These are phyloP conservation scores for Blastocystis sp. DNA, from an alignment of 352 stramenopile species.

Conservation along the genomic window DNA sequence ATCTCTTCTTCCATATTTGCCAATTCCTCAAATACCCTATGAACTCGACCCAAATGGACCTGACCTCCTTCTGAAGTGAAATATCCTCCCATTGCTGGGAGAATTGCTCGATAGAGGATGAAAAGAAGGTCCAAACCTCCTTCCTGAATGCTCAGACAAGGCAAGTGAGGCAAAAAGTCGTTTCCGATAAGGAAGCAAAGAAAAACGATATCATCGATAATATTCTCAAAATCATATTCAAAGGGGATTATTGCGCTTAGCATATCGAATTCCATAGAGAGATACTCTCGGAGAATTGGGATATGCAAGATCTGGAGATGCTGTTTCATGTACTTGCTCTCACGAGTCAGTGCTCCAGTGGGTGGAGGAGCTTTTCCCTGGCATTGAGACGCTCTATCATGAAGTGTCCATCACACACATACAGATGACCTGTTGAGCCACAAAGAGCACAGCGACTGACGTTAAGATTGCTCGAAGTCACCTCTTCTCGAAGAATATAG, in stretches of 20 bases:
- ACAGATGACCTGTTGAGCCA: slow-evolving; percentile 31
- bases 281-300: slow-evolving; percentile 65
- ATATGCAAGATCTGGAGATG: slow-evolving; percentile 65
- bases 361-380: slow-evolving; percentile 21
- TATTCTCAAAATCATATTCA: slow-evolving; percentile 86
- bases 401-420: neutral
- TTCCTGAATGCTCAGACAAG: slow-evolving; percentile 93
- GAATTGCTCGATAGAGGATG: slow-evolving; percentile 85
- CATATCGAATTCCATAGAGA: slow-evolving; percentile 62
- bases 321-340: slow-evolving; percentile 62
- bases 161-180: slow-evolving; percentile 96
- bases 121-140: slow-evolving; percentile 95
- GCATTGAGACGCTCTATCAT: slow-evolving; percentile 68
- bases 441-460: slow-evolving; percentile 10
- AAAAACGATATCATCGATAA: slow-evolving; percentile 85
- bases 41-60: slow-evolving; percentile 85
- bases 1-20: slow-evolving; percentile 77
- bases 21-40: slow-evolving; percentile 90
- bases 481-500: slow-evolving; percentile 91
- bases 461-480: slow-evolving; percentile 64
- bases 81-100: slow-evolving; percentile 82
- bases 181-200: slow-evolving; percentile 97
- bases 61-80: slow-evolving; percentile 84
- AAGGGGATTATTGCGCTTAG: slow-evolving; percentile 75
- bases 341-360: neutral